Conservation (phyloP, 805 yeast species). For the Yarrowia sp. region DNA sequence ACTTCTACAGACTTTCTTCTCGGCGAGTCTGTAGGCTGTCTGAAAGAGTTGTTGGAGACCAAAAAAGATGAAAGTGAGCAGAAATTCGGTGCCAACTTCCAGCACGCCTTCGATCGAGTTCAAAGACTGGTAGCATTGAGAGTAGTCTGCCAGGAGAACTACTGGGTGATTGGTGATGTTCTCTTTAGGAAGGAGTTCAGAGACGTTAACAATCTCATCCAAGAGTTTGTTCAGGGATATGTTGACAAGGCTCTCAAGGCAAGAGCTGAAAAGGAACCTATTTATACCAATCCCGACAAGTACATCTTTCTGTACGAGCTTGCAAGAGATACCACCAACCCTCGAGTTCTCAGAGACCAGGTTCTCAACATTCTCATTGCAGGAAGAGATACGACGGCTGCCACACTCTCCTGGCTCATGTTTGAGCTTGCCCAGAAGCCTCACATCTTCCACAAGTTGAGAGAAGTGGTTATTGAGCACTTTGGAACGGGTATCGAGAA, state of each 20-base stretch:
- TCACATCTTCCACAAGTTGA: constrained; percentile 48
- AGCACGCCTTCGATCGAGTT: constrained; percentile 43
- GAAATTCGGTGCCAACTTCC: constrained; percentile 33
- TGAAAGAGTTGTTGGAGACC: constrained; percentile 40
- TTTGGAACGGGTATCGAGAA: constrained; percentile 49
- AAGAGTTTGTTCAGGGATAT: constrained; percentile 52
- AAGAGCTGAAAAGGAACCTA: constrained; percentile 40
- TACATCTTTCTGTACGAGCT: constrained; percentile 59
- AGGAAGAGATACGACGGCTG: constrained; percentile 64
- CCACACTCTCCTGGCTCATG: constrained; percentile 55
- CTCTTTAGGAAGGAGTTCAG: constrained; percentile 48
- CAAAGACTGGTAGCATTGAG: constrained; percentile 42
- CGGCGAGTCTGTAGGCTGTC: constrained; percentile 47
- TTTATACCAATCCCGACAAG: constrained; percentile 47
- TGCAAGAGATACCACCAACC: constrained; percentile 58
- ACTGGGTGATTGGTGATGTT: constrained; percentile 41
- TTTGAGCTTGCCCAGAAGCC: constrained; percentile 56
- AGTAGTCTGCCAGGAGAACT: constrained; percentile 42
- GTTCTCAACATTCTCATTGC: constrained; percentile 43
- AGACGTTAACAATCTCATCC: constrained; percentile 42
- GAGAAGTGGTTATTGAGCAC: constrained; percentile 51
- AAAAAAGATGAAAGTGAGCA: constrained; percentile 33
- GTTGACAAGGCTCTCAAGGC: constrained; percentile 52
- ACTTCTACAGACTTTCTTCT: constrained; percentile 49
- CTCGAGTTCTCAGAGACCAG: constrained; percentile 58